Percentiles rank a stretch among this genome's conserved stretches.
phyloP scores from a whole-genome alignment of 2,329 filamentous ascomycete genomes.

The Penicillium sp. region DNA sequence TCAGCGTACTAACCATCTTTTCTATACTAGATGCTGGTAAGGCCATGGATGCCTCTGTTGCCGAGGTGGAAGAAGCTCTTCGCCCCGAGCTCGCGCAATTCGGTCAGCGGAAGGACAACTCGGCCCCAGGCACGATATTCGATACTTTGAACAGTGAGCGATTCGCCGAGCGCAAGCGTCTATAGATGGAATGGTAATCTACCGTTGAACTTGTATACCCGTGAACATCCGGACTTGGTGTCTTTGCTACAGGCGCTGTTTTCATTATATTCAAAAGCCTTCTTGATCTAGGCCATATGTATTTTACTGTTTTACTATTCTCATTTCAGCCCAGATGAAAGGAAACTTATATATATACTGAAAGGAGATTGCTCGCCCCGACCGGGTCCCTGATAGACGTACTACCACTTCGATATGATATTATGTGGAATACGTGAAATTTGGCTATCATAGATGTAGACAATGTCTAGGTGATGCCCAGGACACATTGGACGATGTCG shows the following conservation, averaged over 20 bases:
- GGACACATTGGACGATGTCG: background rate
- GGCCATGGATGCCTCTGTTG: conserved; percentile 39
- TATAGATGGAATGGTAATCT: conserved; percentile 6
- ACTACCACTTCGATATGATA: background rate
- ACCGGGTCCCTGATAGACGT: background rate
- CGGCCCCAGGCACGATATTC: conserved; percentile 29
- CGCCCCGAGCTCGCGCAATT: conserved; percentile 43
- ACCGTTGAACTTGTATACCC: conserved; percentile 9
- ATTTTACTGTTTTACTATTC: conserved; percentile 21
- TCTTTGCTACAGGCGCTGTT: conserved; percentile 9
- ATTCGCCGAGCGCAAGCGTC: conserved; percentile 35
- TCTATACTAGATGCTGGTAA: conserved; percentile 40
- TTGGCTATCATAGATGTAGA: background rate
- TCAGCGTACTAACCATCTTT: conserved; percentile 10
- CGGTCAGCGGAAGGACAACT: conserved; percentile 38
- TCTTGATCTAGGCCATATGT: conserved; percentile 15
- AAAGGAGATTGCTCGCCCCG: background rate
- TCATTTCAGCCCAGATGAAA: conserved; percentile 11
- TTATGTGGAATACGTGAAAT: background rate
- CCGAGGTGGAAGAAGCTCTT: conserved; percentile 41
- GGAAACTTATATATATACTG: background rate
- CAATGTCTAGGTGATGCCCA: background rate
- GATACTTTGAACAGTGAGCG: conserved; percentile 40
- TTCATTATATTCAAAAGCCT: conserved; percentile 7
- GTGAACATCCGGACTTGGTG: conserved; percentile 5